phyloP scores from a whole-genome alignment of 2,329 filamentous ascomycete species.

The Arthrobotrys pseudoclavata region DNA sequence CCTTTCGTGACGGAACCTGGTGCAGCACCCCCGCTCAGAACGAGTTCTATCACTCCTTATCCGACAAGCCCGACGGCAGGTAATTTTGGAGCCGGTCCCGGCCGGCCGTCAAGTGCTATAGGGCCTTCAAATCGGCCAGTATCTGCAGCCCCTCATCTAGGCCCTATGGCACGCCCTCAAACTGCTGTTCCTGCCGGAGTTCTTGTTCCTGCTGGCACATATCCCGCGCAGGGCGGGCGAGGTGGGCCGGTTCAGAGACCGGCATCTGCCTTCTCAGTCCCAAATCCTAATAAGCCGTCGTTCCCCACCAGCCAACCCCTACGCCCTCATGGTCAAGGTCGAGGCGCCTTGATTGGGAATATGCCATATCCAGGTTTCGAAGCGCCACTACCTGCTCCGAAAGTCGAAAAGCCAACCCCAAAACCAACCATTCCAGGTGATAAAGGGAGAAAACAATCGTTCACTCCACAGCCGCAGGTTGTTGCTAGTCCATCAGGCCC shows the following conservation, averaged over 20 bases:
- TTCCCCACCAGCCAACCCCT: conserved; percentile 53
- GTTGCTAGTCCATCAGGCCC: conserved; percentile 15
- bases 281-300: conserved; percentile 14
- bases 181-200: conserved; percentile 51
- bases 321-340: conserved; percentile 48
- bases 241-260: conserved; percentile 43
- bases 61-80: conserved; percentile 43
- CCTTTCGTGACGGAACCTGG: conserved; percentile 41
- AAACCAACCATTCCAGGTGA: conserved; percentile 30
- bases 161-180: conserved; percentile 47
- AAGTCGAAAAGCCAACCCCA: conserved; percentile 32
- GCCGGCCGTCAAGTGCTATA: conserved; percentile 50
- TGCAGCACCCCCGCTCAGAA: conserved; percentile 28
- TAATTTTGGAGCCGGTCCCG: conserved; percentile 14
- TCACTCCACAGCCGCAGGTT: conserved; percentile 43
- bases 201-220: conserved; percentile 57
- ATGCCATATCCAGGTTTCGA: conserved; percentile 56
- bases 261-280: conserved; percentile 52
- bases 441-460: conserved; percentile 37
- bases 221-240: conserved; percentile 40
- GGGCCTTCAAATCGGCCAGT: conserved; percentile 30
- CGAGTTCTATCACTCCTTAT: conserved; percentile 54
- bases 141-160: conserved; percentile 33
- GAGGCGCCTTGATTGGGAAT: conserved; percentile 33
- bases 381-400: conserved; percentile 40